These are phyloP conservation scores for Cryptococcus maquisensis DNA, from an alignment of 1,284 basidiomycete species.

Conservation along the genomic window DNA sequence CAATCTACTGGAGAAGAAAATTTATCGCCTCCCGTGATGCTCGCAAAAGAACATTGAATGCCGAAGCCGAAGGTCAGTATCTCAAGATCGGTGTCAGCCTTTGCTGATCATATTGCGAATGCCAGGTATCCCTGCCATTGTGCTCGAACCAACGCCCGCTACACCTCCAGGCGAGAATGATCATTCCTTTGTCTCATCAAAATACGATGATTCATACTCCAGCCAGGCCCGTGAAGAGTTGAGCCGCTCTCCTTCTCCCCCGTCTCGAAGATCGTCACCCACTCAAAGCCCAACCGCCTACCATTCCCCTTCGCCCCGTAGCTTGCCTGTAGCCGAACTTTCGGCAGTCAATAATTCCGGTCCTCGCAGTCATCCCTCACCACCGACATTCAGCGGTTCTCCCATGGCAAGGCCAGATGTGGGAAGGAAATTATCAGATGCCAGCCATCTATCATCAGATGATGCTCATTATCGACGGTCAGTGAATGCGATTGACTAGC, in stretches of 20 bases:
- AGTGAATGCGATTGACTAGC: slow-evolving; percentile 7
- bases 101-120: neutral
- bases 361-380: neutral
- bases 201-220: neutral
- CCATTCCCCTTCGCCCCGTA: too few species aligned
- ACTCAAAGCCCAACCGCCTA: too few species aligned
- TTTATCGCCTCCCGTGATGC: slow-evolving; percentile 53
- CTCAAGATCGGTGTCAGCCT: too few species aligned
- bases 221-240: neutral
- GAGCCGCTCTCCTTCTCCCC: neutral
- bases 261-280: too few species aligned
- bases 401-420: neutral
- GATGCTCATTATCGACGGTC: slow-evolving; percentile 28
- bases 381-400: neutral
- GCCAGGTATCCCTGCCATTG: slow-evolving; percentile 44
- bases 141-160: slow-evolving; percentile 40
- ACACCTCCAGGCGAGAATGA: slow-evolving; percentile 25
- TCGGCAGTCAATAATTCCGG: too few species aligned
- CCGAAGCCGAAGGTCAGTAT: slow-evolving; percentile 25
- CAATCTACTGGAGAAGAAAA: slow-evolving; percentile 66
- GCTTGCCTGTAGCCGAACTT: too few species aligned
- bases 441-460: slow-evolving; percentile 33
- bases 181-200: neutral
- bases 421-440: slow-evolving; percentile 17
- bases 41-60: slow-evolving; percentile 23